Conservation (phyloP, 2,329 filamentous ascomycete genomes). For the Ophiostoma angusticollis region DNA sequence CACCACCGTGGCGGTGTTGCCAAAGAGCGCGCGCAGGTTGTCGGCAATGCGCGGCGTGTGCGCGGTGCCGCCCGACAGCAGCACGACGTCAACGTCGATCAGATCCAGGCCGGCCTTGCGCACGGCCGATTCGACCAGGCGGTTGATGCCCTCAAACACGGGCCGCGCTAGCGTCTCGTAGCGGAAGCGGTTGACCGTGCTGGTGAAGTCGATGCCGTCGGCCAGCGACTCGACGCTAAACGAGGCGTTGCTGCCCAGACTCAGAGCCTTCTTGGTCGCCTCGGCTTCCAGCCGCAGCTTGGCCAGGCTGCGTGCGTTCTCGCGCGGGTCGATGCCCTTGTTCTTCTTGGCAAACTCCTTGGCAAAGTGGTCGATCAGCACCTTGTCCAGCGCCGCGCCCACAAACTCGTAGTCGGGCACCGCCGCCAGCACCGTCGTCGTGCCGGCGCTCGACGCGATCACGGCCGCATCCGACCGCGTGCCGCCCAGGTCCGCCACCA, state of each 20-base stretch:
- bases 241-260: conserved; percentile 72
- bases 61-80: conserved; percentile 80
- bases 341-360: conserved; percentile 99
- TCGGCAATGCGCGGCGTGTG: conserved; percentile 88
- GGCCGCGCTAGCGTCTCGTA: conserved; percentile 84
- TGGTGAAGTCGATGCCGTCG: conserved; percentile 80
- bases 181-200: conserved; percentile 82
- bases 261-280: conserved; percentile 81
- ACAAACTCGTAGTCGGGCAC: conserved; percentile 92
- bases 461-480: conserved; percentile 87
- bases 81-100: conserved; percentile 87
- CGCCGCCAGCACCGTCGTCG: conserved; percentile 91
- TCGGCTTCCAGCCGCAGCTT: conserved; percentile 91
- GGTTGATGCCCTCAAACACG: conserved; percentile 77
- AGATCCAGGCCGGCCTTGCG: conserved; percentile 89
- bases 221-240: conserved; percentile 88
- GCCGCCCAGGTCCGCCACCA: conserved; percentile 86
- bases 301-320: conserved; percentile 67
- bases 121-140: conserved; percentile 69
- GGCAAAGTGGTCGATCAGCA: conserved; percentile 88
- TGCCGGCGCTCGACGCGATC: conserved; percentile 79
- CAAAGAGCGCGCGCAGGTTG: conserved; percentile 70
- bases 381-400: conserved; percentile 74
- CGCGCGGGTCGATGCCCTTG: conserved; percentile 66
- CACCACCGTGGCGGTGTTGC: conserved; percentile 61